These are phyloP conservation scores for Paspalum notatum DNA, from an alignment of 176 grass and related monocot species.

Conservation along the genomic window DNA sequence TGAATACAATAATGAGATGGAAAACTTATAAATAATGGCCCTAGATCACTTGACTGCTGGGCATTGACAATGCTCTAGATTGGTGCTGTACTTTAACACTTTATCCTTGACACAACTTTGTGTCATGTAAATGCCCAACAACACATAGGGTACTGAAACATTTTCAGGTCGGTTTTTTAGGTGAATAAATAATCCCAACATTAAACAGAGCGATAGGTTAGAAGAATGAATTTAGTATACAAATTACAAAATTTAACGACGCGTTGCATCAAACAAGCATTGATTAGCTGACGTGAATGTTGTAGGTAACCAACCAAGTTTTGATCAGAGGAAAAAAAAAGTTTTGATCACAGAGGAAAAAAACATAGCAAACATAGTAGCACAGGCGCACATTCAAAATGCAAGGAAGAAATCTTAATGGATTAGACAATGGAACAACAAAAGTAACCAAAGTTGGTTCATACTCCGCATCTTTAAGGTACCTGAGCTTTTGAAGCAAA, in stretches of 20 bases:
- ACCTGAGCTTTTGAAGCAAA: slow-evolving; percentile 66
- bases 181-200: not conserved
- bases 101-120: not conserved
- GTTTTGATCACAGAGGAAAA: not conserved
- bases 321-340: not conserved
- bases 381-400: slow-evolving; percentile 8
- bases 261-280: not conserved
- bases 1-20: not conserved
- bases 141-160: slow-evolving; percentile 2
- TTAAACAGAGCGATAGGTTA: not conserved
- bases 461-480: slow-evolving; percentile 29
- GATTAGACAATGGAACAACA: not conserved
- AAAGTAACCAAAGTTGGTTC: not conserved
- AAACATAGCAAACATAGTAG: slow-evolving; percentile 1
- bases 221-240: slow-evolving; percentile 1
- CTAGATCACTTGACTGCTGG: not conserved
- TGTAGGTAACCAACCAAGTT: not conserved
- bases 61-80: not conserved
- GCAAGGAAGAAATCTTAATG: not conserved
- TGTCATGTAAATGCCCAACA: not conserved
- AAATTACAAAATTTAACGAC: not conserved
- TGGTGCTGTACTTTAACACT: not conserved
- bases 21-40: not conserved
- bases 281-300: not conserved
- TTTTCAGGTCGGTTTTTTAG: not conserved